Percentiles rank a stretch among this genome's conserved stretches.
Evolutionary conservation across 805 yeast genomes (phyloP).

Genomic region (Candida sakaeoensis): DNA sequence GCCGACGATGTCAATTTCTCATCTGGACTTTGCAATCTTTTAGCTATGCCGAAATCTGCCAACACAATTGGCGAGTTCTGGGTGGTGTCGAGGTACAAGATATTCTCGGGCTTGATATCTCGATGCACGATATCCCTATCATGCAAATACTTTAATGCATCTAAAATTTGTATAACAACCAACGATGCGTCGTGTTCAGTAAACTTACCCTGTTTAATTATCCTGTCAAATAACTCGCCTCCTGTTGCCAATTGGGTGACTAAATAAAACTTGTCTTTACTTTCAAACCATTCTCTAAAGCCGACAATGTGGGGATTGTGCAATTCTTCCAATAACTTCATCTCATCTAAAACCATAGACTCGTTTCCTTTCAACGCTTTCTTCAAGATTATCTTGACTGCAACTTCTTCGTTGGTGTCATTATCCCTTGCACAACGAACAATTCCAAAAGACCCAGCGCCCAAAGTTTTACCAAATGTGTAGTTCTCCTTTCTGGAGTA

Average conservation of each 20-base stretch:
- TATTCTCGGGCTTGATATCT: constrained; percentile 93
- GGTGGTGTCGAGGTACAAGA: constrained; percentile 91
- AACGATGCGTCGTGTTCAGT: constrained; percentile 92
- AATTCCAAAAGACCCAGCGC: constrained; percentile 99
- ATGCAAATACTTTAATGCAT: constrained; percentile 91
- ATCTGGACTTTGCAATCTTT: constrained; percentile 77
- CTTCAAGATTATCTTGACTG: constrained; percentile 88
- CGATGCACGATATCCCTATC: constrained; percentile 93
- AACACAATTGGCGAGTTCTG: constrained; percentile 91
- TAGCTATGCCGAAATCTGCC: constrained; percentile 94
- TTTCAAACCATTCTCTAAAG: constrained; percentile 87
- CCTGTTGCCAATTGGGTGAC: constrained; percentile 94
- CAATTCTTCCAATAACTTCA: constrained; percentile 83
- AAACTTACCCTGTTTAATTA: constrained; percentile 91
- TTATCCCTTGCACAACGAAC: constrained; percentile 90
- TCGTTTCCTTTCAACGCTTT: constrained; percentile 87
- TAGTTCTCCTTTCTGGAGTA: constrained; percentile 65
- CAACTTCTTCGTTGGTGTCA: constrained; percentile 77
- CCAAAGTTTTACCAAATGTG: constrained; percentile 85
- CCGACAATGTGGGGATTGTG: constrained; percentile 92
- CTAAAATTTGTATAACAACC: constrained; percentile 90
- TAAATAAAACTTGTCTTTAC: constrained; percentile 97
- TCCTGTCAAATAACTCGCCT: constrained; percentile 95
- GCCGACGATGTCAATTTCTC: constrained; percentile 85
- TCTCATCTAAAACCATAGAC: constrained; percentile 79